Evolutionary conservation across 2,329 filamentous ascomycete genomes (phyloP).

Genomic region (Hypoxylon sp.): DNA sequence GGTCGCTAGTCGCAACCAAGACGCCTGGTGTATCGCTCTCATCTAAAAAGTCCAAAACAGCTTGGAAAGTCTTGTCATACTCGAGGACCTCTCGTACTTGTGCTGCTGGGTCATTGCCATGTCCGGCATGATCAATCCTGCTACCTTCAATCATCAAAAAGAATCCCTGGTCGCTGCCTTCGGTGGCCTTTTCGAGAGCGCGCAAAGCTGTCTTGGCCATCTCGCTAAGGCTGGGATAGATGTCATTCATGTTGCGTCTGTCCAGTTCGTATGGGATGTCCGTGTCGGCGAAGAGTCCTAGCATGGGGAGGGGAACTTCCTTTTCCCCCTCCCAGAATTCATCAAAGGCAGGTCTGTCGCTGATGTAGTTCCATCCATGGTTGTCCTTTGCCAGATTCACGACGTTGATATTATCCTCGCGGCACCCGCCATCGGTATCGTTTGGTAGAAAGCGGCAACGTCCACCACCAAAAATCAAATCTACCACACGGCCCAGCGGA

Average conservation of each 20-base stretch:
- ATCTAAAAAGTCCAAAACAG: slow-evolving; percentile 85
- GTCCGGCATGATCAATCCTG: slow-evolving; percentile 93
- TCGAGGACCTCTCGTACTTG: slow-evolving; percentile 94
- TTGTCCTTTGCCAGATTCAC: slow-evolving; percentile 76
- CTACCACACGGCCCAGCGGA: slow-evolving; percentile 84
- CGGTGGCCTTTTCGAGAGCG: slow-evolving; percentile 81
- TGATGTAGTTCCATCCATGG: slow-evolving; percentile 80
- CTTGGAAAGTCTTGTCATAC: slow-evolving; percentile 86
- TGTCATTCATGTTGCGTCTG: slow-evolving; percentile 76
- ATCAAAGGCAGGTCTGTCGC: slow-evolving; percentile 78
- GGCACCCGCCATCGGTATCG: slow-evolving; percentile 80
- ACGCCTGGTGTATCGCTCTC: slow-evolving; percentile 77
- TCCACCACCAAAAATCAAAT: slow-evolving; percentile 92
- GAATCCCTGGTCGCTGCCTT: slow-evolving; percentile 88
- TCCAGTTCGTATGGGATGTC: slow-evolving; percentile 97
- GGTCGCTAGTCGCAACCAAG: slow-evolving; percentile 90
- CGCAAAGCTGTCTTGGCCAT: slow-evolving; percentile 87
- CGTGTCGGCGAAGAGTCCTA: slow-evolving; percentile 82
- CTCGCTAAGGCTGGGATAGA: slow-evolving; percentile 89
- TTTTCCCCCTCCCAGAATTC: slow-evolving; percentile 71
- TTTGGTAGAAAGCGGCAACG: slow-evolving; percentile 94
- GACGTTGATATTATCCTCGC: slow-evolving; percentile 80
- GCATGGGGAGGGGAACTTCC: slow-evolving; percentile 75
- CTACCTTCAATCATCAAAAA: slow-evolving; percentile 99
- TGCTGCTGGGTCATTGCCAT: slow-evolving; percentile 82